A percentile compares a stretch with the other conserved stretches of the same genome.
These are phyloP conservation scores for Taphrina flavorubra DNA, from an alignment of 1,139 yeast species.

Conservation along the genomic window DNA sequence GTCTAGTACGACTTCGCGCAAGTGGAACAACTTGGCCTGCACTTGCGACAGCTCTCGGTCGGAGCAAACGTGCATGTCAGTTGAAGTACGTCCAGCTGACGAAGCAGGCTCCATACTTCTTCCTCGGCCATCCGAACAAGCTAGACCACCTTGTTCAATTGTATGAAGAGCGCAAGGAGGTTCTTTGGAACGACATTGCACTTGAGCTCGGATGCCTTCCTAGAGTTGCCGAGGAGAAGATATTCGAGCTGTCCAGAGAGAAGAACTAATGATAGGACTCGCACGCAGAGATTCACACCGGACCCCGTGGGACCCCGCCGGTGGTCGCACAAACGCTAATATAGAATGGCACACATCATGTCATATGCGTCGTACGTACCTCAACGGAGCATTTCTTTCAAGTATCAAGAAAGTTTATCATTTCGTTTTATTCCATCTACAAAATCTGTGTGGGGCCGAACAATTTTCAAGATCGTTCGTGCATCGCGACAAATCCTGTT, in stretches of 20 bases:
- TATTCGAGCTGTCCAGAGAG: constrained; percentile 9
- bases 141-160: neutral
- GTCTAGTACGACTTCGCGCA: neutral
- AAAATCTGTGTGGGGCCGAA: too few relatives aligned
- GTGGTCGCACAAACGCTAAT: too few relatives aligned
- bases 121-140: constrained; percentile 6
- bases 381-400: too few relatives aligned
- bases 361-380: too few relatives aligned
- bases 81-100: constrained; percentile 7
- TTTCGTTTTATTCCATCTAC: too few relatives aligned
- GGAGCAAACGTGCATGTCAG: constrained; percentile 26
- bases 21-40: constrained; percentile 5
- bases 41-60: constrained; percentile 16
- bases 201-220: constrained; percentile 7
- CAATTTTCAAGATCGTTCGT: too few relatives aligned
- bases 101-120: constrained; percentile 9
- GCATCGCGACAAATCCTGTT: too few relatives aligned
- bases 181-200: constrained; percentile 20
- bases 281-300: too few relatives aligned
- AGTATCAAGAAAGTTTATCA: too few relatives aligned
- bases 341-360: too few relatives aligned
- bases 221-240: constrained; percentile 13
- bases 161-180: constrained; percentile 9
- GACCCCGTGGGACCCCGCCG: too few relatives aligned
- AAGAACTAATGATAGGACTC: too few relatives aligned